Evolutionary conservation across 2,329 filamentous ascomycete species (phyloP).

Genomic region (Dothiorella sarmentorum): DNA sequence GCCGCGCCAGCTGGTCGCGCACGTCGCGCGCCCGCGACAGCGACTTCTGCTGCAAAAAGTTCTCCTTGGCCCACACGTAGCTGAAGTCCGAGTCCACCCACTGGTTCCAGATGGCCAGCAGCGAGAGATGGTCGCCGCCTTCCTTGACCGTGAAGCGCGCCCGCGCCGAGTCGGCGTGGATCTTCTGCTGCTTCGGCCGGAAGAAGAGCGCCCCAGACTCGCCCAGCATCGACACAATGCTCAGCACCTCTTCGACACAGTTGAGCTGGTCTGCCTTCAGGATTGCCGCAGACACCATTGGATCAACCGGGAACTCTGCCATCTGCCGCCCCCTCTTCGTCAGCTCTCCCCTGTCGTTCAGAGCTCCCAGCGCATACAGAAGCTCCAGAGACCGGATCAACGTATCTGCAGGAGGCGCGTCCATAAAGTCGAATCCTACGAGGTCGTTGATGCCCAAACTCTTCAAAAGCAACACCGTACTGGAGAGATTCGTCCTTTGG

Average conservation of each 20-base stretch:
- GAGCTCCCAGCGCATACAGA: conserved; percentile 82
- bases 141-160: conserved; percentile 86
- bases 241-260: conserved; percentile 90
- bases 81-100: conserved; percentile 92
- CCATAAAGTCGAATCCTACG: conserved; percentile 94
- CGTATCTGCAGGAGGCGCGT: conserved; percentile 83
- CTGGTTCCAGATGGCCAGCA: conserved; percentile 92
- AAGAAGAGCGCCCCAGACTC: conserved; percentile 90
- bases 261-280: conserved; percentile 84
- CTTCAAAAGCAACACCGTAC: conserved; percentile 81
- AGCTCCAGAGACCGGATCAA: conserved; percentile 86
- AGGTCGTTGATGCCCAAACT: conserved; percentile 89
- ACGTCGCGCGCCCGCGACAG: conserved; percentile 86
- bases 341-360: conserved; percentile 84
- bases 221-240: conserved; percentile 89
- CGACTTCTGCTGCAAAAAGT: conserved; percentile 89
- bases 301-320: conserved; percentile 91
- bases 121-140: conserved; percentile 82
- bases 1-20: conserved; percentile 82
- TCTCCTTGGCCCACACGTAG: conserved; percentile 83
- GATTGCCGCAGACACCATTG: conserved; percentile 85
- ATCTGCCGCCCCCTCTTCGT: conserved; percentile 91
- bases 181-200: conserved; percentile 93
- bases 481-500: conserved; percentile 81
- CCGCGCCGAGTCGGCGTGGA: conserved; percentile 87